Evolutionary conservation across 2,329 filamentous ascomycete genomes (phyloP).

Genomic region (Teratosphaeria viscida): DNA sequence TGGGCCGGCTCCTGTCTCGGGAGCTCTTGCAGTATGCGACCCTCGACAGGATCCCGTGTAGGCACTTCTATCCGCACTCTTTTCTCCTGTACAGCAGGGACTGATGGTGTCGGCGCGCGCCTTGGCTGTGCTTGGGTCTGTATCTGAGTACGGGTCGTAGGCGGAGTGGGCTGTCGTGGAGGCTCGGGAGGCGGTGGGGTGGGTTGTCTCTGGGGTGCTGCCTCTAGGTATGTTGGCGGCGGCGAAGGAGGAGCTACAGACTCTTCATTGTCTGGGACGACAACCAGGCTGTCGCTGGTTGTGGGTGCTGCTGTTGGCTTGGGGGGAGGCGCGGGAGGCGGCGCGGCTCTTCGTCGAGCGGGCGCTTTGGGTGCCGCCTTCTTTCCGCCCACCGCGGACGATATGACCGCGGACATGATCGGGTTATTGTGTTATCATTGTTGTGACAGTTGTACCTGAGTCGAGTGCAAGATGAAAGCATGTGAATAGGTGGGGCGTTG

Average conservation of each 20-base stretch:
- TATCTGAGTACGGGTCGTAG: constrained; percentile 5
- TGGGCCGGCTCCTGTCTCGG: not conserved
- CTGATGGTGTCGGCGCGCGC: constrained; percentile 1
- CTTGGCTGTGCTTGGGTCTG: constrained; percentile 4
- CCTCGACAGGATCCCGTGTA: not conserved
- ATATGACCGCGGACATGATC: constrained; percentile 38
- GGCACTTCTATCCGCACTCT: not conserved
- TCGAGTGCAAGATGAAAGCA: not conserved
- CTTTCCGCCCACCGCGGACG: constrained; percentile 42
- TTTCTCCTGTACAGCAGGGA: not conserved
- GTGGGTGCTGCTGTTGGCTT: constrained; percentile 4
- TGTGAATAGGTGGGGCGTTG: not conserved
- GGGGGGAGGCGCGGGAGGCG: constrained; percentile 14
- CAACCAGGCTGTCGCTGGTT: not conserved
- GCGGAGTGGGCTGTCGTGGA: constrained; percentile 7
- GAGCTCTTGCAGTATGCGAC: not conserved
- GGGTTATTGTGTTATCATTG: not conserved
- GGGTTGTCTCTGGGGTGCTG: not conserved
- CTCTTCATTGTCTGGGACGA: not conserved
- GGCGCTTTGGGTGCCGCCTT: constrained; percentile 40
- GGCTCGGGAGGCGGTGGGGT: constrained; percentile 3
- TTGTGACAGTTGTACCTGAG: not conserved
- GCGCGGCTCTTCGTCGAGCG: constrained; percentile 31
- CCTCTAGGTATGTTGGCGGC: constrained; percentile 4
- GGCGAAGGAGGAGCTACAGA: constrained; percentile 10